Evolutionary conservation across 108 stramenopile genomes (phyloP).

Genomic region (Nitzschia palea): DNA sequence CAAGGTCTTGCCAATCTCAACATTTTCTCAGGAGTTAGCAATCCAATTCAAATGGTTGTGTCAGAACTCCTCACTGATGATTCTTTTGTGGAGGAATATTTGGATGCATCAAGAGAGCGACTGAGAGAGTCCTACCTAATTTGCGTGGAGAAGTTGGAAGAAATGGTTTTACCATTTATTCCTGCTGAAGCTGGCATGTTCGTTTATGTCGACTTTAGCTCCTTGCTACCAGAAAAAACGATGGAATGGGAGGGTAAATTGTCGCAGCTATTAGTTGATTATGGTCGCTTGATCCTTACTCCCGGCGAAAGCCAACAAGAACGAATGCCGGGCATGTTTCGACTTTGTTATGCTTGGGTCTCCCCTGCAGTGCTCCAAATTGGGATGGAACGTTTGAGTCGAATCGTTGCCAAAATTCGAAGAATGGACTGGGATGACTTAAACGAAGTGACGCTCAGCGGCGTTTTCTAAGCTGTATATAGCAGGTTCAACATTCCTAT

Average conservation of each 20-base stretch:
- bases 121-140: slow-evolving; percentile 57
- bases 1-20: slow-evolving; percentile 63
- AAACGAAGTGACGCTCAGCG: slow-evolving; percentile 49
- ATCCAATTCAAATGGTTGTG: slow-evolving; percentile 83
- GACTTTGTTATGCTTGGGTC: slow-evolving; percentile 86
- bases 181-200: slow-evolving; percentile 82
- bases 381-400: slow-evolving; percentile 80
- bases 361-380: slow-evolving; percentile 67
- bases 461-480: slow-evolving; percentile 28
- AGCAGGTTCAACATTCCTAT: not conserved
- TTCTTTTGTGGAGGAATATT: slow-evolving; percentile 69
- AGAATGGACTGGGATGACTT: slow-evolving; percentile 76
- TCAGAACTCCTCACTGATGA: slow-evolving; percentile 81
- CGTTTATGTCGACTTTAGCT: slow-evolving; percentile 86
- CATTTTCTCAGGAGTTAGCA: slow-evolving; percentile 71
- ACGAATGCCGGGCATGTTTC: slow-evolving; percentile 81
- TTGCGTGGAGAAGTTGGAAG: slow-evolving; percentile 63
- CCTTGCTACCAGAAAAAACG: slow-evolving; percentile 66
- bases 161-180: slow-evolving; percentile 82
- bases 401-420: slow-evolving; percentile 67
- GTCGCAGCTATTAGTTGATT: slow-evolving; percentile 53
- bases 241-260: slow-evolving; percentile 74
- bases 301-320: slow-evolving; percentile 79
- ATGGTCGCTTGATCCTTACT: slow-evolving; percentile 80
- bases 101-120: slow-evolving; percentile 54